These are phyloP conservation scores for Nyctanthes arbortristis DNA, from an alignment of 257 asterid species.

Conservation along the genomic window DNA sequence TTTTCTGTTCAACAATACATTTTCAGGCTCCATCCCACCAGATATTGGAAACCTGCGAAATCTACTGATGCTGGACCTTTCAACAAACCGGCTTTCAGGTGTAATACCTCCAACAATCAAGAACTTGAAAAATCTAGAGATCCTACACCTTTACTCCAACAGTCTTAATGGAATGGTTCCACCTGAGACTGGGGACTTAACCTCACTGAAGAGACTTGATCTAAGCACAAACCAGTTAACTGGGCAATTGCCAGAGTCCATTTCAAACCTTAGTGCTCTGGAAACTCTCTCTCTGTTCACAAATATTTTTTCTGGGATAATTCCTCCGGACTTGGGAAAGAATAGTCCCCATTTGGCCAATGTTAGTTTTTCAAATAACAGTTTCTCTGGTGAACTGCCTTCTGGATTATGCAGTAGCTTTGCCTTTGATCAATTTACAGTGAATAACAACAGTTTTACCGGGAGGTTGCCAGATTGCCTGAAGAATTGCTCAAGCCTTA, in stretches of 20 bases:
- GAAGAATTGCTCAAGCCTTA: constrained; percentile 52
- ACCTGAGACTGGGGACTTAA: constrained; percentile 49
- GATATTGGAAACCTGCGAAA: constrained; percentile 52
- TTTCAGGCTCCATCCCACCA: constrained; percentile 61
- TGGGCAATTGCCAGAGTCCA: constrained; percentile 62
- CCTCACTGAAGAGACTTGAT: constrained; percentile 36
- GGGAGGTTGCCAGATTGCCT: constrained; percentile 74
- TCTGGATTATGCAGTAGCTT: constrained; percentile 56
- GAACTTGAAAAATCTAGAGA: constrained; percentile 45
- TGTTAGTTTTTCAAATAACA: constrained; percentile 57
- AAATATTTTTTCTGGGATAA: constrained; percentile 54
- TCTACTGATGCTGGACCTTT: constrained; percentile 39
- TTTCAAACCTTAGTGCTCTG: constrained; percentile 49
- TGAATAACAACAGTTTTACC: constrained; percentile 48
- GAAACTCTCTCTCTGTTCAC: constrained; percentile 33
- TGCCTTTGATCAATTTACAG: constrained; percentile 50
- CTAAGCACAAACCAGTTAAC: constrained; percentile 49
- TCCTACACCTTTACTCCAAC: constrained; percentile 54
- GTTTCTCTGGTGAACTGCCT: constrained; percentile 75
- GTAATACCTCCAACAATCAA: constrained; percentile 56
- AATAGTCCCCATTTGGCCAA: constrained; percentile 38
- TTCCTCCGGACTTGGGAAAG: constrained; percentile 64
- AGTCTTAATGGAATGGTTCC: constrained; percentile 63
- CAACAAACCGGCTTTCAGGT: constrained; percentile 59
- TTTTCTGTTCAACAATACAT: constrained; percentile 44